phyloP scores from a whole-genome alignment of 257 asterid species.

The Jasminum sambac region DNA sequence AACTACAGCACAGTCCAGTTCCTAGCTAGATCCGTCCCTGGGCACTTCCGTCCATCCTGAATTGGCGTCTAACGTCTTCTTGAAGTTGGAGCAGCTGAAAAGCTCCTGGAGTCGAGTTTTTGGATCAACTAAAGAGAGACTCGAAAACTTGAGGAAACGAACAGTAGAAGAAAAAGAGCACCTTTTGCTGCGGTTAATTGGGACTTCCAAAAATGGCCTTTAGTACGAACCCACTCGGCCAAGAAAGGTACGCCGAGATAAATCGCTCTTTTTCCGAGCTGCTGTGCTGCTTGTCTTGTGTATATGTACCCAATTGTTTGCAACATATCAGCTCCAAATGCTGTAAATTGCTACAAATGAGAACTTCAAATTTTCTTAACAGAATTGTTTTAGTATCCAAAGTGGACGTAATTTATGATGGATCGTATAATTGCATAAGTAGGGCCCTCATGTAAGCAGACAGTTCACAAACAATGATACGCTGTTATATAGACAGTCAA shows the following conservation, averaged over 20 bases:
- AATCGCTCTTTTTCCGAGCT: slow-evolving; percentile 72
- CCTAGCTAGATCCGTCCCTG: too few species aligned
- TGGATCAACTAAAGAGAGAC: neutral
- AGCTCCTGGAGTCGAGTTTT: slow-evolving; percentile 55
- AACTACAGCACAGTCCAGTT: too few species aligned
- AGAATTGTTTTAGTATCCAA: too few species aligned
- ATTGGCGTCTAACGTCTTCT: slow-evolving; percentile 67
- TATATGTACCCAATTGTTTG: slow-evolving; percentile 78
- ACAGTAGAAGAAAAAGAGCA: neutral
- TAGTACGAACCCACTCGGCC: slow-evolving; percentile 88
- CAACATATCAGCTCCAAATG: slow-evolving; percentile 74
- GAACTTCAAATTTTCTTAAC: neutral
- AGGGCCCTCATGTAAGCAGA: too few species aligned
- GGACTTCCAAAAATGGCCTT: slow-evolving; percentile 86
- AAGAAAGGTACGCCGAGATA: slow-evolving; percentile 65
- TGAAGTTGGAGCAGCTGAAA: slow-evolving; percentile 94
- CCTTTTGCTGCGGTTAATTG: slow-evolving; percentile 89
- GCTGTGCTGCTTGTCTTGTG: slow-evolving; percentile 76
- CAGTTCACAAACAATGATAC: too few species aligned
- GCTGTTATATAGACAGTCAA: too few species aligned
- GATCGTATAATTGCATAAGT: too few species aligned
- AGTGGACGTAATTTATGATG: too few species aligned
- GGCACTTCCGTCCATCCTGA: slow-evolving; percentile 57
- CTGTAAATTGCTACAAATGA: slow-evolving; percentile 32
- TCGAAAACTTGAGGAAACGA: neutral